Percentiles rank a stretch among this genome's conserved stretches.
phyloP scores from a whole-genome alignment of 495 filamentous ascomycete genomes.

The Aspergillus conjunctus region DNA sequence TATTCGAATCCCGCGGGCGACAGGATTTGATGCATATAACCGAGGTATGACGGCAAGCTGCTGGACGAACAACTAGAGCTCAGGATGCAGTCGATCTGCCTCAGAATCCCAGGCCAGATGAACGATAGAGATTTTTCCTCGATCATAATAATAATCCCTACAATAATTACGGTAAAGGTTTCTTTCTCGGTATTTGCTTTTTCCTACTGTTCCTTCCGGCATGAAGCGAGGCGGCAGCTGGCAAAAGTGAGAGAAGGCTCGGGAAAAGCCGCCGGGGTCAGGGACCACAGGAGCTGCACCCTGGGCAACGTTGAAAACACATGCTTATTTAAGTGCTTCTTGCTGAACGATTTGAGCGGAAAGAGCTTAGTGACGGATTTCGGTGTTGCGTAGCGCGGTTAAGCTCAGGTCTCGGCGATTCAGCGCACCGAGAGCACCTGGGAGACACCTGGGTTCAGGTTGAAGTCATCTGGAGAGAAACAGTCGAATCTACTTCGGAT shows the following conservation, averaged over 20 bases:
- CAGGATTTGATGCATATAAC: not conserved
- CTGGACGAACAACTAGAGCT: not conserved
- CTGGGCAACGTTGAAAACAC: conserved; percentile 2
- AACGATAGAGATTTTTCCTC: conserved; percentile 7
- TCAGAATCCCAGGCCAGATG: conserved; percentile 1
- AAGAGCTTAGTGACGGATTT: no score
- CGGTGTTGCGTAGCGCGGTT: conserved; percentile 7
- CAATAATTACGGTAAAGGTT: not conserved
- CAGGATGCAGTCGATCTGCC: not conserved
- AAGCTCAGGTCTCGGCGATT: not conserved
- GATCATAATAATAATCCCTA: not conserved
- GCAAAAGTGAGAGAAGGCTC: conserved; percentile 5
- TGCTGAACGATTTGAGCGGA: not conserved
- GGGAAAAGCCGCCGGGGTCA: conserved; percentile 21
- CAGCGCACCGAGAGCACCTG: not conserved
- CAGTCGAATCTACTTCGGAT: not conserved
- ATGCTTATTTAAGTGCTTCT: conserved; percentile 18
- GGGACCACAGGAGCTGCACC: conserved; percentile 13
- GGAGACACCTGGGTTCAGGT: not conserved
- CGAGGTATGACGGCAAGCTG: conserved; percentile 4
- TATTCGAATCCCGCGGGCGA: not conserved
- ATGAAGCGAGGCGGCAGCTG: conserved; percentile 1
- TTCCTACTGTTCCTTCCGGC: not conserved
- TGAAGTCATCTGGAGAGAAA: not conserved
- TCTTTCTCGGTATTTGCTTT: conserved; percentile 1